These are phyloP conservation scores for Cyclotella choctawhatcheeana DNA, from an alignment of 108 stramenopile genomes.

Conservation along the genomic window DNA sequence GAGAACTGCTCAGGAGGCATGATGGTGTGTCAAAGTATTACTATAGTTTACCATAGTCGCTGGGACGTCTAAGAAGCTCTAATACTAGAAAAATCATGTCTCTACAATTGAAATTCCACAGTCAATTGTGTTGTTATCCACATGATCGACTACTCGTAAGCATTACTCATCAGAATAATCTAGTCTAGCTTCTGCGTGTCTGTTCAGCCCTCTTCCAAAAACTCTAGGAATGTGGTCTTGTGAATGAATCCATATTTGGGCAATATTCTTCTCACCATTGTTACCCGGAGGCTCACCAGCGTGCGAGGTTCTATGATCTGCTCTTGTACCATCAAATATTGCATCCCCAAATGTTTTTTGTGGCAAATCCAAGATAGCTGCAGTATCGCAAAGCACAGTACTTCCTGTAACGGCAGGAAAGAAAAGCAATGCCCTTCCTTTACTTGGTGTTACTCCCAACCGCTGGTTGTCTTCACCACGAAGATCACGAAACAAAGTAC, in stretches of 20 bases:
- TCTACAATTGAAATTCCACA: no score
- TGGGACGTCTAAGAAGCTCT: not conserved
- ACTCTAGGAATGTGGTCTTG: slow-evolving; percentile 17
- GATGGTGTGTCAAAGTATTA: slow-evolving; percentile 44
- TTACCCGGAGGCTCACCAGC: slow-evolving; percentile 30
- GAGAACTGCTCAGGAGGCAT: slow-evolving; percentile 59
- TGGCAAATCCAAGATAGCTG: not conserved
- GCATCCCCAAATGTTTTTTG: slow-evolving; percentile 20
- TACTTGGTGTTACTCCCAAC: slow-evolving; percentile 24
- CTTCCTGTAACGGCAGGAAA: slow-evolving; percentile 16
- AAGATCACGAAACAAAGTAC: slow-evolving; percentile 32
- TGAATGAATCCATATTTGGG: slow-evolving; percentile 31
- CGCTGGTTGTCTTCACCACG: slow-evolving; percentile 1
- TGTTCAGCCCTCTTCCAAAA: slow-evolving; percentile 30
- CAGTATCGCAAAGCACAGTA: slow-evolving; percentile 7
- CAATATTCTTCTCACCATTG: slow-evolving; percentile 28
- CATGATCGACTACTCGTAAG: no score
- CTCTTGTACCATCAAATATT: slow-evolving; percentile 26
- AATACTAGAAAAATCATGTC: not conserved
- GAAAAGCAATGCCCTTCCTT: slow-evolving; percentile 34
- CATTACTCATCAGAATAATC: no score
- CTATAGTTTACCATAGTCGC: not conserved
- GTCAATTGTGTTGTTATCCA: no score
- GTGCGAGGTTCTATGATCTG: slow-evolving; percentile 31
- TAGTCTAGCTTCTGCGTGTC: slow-evolving; percentile 6